Evolutionary conservation across 176 grass and related monocot species (phyloP).

Genomic region (Cenchrus fungigraminus): DNA sequence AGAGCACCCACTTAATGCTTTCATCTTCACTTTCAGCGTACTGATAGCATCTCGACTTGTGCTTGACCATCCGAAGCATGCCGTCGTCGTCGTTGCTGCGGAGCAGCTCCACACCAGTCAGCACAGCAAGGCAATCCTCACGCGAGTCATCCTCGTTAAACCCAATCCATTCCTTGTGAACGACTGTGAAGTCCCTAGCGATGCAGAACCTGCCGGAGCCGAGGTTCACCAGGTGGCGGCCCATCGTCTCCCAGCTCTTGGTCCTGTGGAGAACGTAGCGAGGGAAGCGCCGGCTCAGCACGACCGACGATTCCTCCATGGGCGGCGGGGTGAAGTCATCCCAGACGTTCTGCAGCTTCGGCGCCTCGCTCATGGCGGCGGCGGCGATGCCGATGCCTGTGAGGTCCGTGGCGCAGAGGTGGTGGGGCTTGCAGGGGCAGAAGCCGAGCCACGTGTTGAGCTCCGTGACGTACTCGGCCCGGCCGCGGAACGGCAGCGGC

Average conservation of each 20-base stretch:
- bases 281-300: background rate
- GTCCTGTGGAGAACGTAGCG: background rate
- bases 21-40: too few relatives aligned
- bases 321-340: background rate
- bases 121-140: too few relatives aligned
- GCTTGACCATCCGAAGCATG: too few relatives aligned
- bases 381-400: background rate
- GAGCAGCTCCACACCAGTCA: too few relatives aligned
- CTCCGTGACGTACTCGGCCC: conserved; percentile 1
- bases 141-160: too few relatives aligned
- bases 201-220: background rate
- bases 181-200: background rate
- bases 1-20: too few relatives aligned
- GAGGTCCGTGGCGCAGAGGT: too few relatives aligned
- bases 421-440: background rate
- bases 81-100: too few relatives aligned
- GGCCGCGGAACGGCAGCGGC: background rate
- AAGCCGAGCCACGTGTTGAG: background rate
- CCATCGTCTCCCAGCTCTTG: background rate
- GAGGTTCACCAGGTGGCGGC: background rate
- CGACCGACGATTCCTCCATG: background rate
- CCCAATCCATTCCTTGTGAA: too few relatives aligned
- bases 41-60: too few relatives aligned
- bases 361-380: background rate
- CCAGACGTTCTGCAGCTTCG: background rate